Percentiles rank a stretch among this genome's conserved stretches.
phyloP scores from a whole-genome alignment of 2,329 filamentous ascomycete species.

The Penicillium sp. region DNA sequence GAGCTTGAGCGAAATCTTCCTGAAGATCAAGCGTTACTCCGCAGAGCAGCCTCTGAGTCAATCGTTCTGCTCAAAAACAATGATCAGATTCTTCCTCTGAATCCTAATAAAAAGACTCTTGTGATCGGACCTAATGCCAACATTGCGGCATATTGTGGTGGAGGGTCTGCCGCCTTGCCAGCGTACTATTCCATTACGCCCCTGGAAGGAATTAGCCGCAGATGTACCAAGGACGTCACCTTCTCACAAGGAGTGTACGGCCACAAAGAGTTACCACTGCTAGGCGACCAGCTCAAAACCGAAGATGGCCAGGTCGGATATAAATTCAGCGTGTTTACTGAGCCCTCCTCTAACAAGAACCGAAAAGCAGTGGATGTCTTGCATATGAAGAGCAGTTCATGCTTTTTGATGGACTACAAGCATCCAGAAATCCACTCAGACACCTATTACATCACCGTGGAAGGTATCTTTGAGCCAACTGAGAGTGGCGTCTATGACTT shows the following conservation, averaged over 20 bases:
- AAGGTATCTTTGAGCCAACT: conserved; percentile 47
- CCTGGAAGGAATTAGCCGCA: conserved; percentile 31
- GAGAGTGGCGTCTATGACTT: conserved; percentile 59
- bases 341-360: too few relatives aligned
- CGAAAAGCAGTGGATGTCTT: too few relatives aligned
- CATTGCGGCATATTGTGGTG: conserved; percentile 52
- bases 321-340: too few relatives aligned
- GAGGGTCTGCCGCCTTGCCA: conserved; percentile 57
- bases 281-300: conserved; percentile 52
- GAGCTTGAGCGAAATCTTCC: conserved; percentile 56
- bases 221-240: not conserved
- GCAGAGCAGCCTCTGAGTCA: conserved; percentile 63
- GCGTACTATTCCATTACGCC: conserved; percentile 43
- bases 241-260: conserved; percentile 6
- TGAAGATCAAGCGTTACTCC: conserved; percentile 60
- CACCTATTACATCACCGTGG: too few relatives aligned
- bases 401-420: conserved; percentile 50
- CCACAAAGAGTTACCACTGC: conserved; percentile 51
- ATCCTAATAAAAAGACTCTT: conserved; percentile 43
- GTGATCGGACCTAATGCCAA: conserved; percentile 55
- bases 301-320: conserved; percentile 36
- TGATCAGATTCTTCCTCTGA: conserved; percentile 57
- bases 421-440: conserved; percentile 40
- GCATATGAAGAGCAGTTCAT: too few relatives aligned
- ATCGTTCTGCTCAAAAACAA: conserved; percentile 73